Evolutionary conservation across 1,139 yeast genomes (phyloP).

Genomic region (Diutina neorugosa): DNA sequence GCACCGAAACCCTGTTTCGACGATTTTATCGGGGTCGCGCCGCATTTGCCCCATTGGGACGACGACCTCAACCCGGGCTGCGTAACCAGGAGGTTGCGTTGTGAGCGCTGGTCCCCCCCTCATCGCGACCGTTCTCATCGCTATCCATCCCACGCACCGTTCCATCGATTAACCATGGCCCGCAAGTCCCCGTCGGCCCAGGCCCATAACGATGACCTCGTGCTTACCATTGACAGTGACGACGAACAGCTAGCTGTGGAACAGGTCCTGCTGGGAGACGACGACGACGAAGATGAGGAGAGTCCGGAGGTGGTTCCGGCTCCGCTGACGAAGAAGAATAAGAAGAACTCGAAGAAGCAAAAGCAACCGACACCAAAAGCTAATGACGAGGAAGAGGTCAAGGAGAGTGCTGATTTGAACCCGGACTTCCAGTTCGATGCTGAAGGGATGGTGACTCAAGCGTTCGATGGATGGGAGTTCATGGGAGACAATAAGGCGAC

Average conservation of each 20-base stretch:
- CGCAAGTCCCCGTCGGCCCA: not conserved
- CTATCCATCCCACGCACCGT: not conserved
- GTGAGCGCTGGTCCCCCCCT: too few relatives aligned
- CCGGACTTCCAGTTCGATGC: slow-evolving; percentile 60
- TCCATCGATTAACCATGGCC: not conserved
- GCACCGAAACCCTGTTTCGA: too few relatives aligned
- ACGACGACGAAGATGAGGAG: slow-evolving; percentile 14
- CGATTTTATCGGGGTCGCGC: too few relatives aligned
- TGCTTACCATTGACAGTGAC: slow-evolving; percentile 43
- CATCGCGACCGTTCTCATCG: too few relatives aligned
- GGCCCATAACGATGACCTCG: slow-evolving; percentile 14
- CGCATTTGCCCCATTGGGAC: too few relatives aligned
- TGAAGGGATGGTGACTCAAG: slow-evolving; percentile 39
- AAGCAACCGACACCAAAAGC: not conserved
- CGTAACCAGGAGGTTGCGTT: too few relatives aligned
- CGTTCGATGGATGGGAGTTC: slow-evolving; percentile 78
- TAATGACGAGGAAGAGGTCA: slow-evolving; percentile 16
- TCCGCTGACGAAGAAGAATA: slow-evolving; percentile 10
- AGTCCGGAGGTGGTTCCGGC: slow-evolving; percentile 9
- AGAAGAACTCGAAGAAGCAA: too few relatives aligned
- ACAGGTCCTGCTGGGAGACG: slow-evolving; percentile 23
- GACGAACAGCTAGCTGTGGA: not conserved
- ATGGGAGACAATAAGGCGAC: slow-evolving; percentile 24
- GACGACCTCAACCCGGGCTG: too few relatives aligned
- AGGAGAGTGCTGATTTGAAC: slow-evolving; percentile 37